Base-by-base conservation (phyloP, 805 yeast species). In the Candida pini region DNA sequence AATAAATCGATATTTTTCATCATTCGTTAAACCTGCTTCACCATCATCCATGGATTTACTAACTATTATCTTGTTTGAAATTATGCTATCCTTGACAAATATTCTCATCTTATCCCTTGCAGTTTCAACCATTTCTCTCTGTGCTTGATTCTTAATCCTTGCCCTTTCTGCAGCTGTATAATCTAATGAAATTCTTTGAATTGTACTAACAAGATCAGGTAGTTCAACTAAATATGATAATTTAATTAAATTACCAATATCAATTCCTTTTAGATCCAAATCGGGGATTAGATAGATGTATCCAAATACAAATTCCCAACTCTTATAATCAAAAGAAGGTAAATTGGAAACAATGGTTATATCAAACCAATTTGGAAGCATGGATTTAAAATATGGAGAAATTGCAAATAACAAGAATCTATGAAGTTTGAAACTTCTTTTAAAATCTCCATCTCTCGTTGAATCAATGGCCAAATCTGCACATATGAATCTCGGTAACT, bases 141-240 rank as follows among this genome's bases (percentile, higher is more conserved):
- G 56, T n/a, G 53, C 41, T 18, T 54, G 52, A 35, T 62, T 61
- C 37, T 57, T 63, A 9, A 49, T 35, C 38, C 53, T 62, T 10
- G 68, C 49, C 12, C 38, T 45, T 10, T 45, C 44, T 16, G 55
- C 39, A 10, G 36, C 28, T 6, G 49, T 30, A 6, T 26, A 47
- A 13, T 44, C 45, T 17, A 40, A 43, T 16, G 38, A 30, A 4
- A 60, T 50, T 16, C 47, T 49, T 6, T 49, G 44, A 6, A 60
- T 47, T 16, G 55, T 47, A 3, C 56, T 52, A 4, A 68, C 39
- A 19, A 63, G 61, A 4, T 56, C 61, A 1, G 55, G 47, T 26
- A 77, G 56, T 9, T 64, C 68, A 1, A 44, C 30, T 17, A 74
- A 42, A 12, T 54, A 44, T 0, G 76, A 67, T 28, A 63, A 48